Conservation (phyloP, 2,329 filamentous ascomycete genomes). For the Rhynchosporium secalis region DNA sequence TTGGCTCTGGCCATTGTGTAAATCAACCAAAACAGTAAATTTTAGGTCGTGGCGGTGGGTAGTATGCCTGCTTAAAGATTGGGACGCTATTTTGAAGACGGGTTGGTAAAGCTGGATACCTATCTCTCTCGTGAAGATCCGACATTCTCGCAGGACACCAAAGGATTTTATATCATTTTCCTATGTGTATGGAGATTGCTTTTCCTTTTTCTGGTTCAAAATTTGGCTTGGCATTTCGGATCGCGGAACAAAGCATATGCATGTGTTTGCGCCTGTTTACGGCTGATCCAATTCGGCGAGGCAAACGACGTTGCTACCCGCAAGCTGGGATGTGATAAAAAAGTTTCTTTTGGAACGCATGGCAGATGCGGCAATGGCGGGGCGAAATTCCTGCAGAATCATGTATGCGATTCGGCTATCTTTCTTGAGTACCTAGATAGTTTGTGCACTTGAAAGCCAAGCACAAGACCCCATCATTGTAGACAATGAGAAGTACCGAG, state of each 20-base stretch:
- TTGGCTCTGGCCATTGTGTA: slow-evolving; percentile 24
- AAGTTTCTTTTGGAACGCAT: slow-evolving; percentile 3
- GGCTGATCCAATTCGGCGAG: slow-evolving; percentile 3
- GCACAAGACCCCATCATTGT: too few relatives aligned
- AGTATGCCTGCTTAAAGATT: too few relatives aligned
- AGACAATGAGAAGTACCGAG: too few relatives aligned
- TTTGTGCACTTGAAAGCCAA: too few relatives aligned
- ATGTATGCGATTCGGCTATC: too few relatives aligned
- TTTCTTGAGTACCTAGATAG: too few relatives aligned
- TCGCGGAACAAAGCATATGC: neutral
- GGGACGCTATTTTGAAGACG: too few relatives aligned
- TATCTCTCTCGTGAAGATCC: neutral
- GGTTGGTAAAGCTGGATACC: neutral
- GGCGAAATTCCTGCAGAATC: neutral
- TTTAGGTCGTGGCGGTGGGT: neutral
- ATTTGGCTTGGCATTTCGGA: slow-evolving; percentile 16
- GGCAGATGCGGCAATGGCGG: slow-evolving; percentile 16
- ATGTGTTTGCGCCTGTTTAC: neutral
- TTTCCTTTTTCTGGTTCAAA: slow-evolving; percentile 29
- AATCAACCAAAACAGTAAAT: neutral
- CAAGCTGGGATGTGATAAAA: slow-evolving; percentile 21
- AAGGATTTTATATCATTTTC: slow-evolving; percentile 24
- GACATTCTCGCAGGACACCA: neutral
- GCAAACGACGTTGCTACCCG: slow-evolving; percentile 22
- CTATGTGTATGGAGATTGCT: slow-evolving; percentile 22